A percentile compares a stretch with the other conserved stretches of the same genome.
Evolutionary conservation across 2,329 filamentous ascomycete genomes (phyloP).

Genomic region (Monosporascus sp.): DNA sequence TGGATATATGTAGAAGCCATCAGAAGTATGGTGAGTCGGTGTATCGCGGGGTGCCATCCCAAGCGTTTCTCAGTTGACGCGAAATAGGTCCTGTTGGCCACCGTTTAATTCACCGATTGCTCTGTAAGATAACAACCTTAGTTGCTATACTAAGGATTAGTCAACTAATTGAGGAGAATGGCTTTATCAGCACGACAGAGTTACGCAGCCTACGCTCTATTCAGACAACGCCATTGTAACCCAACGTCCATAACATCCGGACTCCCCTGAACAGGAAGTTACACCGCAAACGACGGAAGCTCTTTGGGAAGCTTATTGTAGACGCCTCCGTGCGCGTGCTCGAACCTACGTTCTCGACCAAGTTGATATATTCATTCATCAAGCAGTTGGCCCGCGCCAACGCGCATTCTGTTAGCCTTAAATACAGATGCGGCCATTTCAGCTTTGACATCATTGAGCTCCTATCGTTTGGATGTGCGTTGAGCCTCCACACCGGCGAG

Average conservation of each 20-base stretch:
- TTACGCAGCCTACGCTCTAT: slow-evolving; percentile 9
- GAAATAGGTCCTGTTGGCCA: slow-evolving; percentile 6
- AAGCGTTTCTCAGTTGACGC: background rate
- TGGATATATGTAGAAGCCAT: slow-evolving; percentile 2
- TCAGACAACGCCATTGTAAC: slow-evolving; percentile 1
- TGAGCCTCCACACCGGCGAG: slow-evolving; percentile 7
- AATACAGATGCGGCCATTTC: slow-evolving; percentile 1
- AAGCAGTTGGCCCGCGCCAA: background rate
- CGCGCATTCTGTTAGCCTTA: slow-evolving; percentile 8
- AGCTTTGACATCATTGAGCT: slow-evolving; percentile 10
- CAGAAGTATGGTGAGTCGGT: slow-evolving; percentile 5
- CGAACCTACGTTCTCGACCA: slow-evolving; percentile 11
- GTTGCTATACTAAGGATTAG: too few relatives aligned
- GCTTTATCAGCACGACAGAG: slow-evolving; percentile 11
- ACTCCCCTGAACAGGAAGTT: slow-evolving; percentile 6
- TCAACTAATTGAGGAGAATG: slow-evolving; percentile 2
- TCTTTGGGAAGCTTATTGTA: slow-evolving; percentile 6
- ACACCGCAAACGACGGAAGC: slow-evolving; percentile 10
- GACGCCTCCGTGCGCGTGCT: slow-evolving; percentile 11
- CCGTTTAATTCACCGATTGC: slow-evolving; percentile 10
- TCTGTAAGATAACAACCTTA: slow-evolving; percentile 1
- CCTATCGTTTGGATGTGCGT: slow-evolving; percentile 9
- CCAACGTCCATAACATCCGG: slow-evolving; percentile 1
- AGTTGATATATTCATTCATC: slow-evolving; percentile 12
- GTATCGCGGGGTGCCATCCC: background rate